Conservation (phyloP, 805 yeast species). For the Tetrapisispora namnaoensis region DNA sequence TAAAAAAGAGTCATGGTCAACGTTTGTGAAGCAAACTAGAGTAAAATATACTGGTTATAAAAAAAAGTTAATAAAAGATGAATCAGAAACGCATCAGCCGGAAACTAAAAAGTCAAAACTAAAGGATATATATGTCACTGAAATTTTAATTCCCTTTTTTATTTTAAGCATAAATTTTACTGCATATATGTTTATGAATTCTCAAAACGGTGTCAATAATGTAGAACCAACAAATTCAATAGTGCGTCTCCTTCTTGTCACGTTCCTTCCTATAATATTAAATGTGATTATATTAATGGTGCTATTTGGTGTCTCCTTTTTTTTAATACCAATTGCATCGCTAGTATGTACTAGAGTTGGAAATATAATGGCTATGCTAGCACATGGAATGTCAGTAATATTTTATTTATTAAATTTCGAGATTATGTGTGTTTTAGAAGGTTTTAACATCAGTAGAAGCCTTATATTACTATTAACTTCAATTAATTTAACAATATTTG, state of each 20-base stretch:
- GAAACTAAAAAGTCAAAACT: slow-evolving; percentile 71
- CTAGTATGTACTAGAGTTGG: slow-evolving; percentile 39
- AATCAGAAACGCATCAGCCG: slow-evolving; percentile 52
- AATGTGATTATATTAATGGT: slow-evolving; percentile 25
- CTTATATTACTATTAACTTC: slow-evolving; percentile 52
- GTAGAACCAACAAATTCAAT: slow-evolving; percentile 48
- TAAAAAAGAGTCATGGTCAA: slow-evolving; percentile 72
- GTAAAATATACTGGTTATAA: slow-evolving; percentile 90
- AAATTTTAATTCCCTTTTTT: slow-evolving; percentile 61
- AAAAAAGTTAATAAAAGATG: slow-evolving; percentile 55
- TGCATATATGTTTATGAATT: slow-evolving; percentile 72
- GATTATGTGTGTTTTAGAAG: slow-evolving; percentile 56
- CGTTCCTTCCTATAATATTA: slow-evolving; percentile 39
- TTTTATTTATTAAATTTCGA: slow-evolving; percentile 49
- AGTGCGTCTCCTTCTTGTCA: slow-evolving; percentile 47
- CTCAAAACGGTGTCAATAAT: slow-evolving; percentile 70
- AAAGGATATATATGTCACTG: slow-evolving; percentile 69
- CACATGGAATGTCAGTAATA: slow-evolving; percentile 45
- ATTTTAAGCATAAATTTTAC: slow-evolving; percentile 58
- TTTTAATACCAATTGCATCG: slow-evolving; percentile 40
- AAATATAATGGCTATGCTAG: slow-evolving; percentile 43
- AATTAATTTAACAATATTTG: slow-evolving; percentile 44
- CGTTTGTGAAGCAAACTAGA: slow-evolving; percentile 63
- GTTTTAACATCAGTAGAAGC: slow-evolving; percentile 52
- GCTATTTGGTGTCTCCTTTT: slow-evolving; percentile 36